A percentile compares a stretch with the other conserved stretches of the same genome.
Conservation (phyloP, 805 yeast genomes). For the Schizosaccharomyces lindneri region DNA sequence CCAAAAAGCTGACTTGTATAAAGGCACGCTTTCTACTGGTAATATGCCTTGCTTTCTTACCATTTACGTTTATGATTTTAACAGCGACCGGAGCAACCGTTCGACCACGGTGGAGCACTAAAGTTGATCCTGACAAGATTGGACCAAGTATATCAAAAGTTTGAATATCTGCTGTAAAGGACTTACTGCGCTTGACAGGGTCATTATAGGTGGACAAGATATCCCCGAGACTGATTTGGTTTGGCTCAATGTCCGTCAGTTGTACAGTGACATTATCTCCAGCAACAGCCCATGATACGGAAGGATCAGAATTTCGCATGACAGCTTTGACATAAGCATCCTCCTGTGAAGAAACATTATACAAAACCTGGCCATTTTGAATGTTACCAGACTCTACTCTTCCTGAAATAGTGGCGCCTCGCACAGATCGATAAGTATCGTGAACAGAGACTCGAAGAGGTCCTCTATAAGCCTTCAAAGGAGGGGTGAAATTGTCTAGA, state of each 20-base stretch:
- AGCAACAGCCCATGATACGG: conserved; percentile 20
- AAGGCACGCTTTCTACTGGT: conserved; percentile 19
- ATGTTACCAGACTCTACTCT: conserved; percentile 42
- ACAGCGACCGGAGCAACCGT: conserved; percentile 47
- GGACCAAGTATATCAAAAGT: conserved; percentile 52
- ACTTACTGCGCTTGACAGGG: conserved; percentile 23
- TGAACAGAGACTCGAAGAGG: conserved; percentile 35
- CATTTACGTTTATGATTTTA: conserved; percentile 19
- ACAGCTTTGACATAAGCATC: conserved; percentile 11
- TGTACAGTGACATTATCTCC: conserved; percentile 32
- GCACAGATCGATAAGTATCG: conserved; percentile 31
- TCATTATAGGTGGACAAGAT: conserved; percentile 27
- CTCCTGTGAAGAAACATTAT: conserved; percentile 26
- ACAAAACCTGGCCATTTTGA: conserved; percentile 44
- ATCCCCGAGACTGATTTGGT: conserved; percentile 31
- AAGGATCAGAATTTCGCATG: conserved; percentile 10
- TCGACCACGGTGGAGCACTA: conserved; percentile 55
- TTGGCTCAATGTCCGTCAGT: conserved; percentile 13
- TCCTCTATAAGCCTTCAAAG: conserved; percentile 11
- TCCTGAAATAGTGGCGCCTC: conserved; percentile 30
- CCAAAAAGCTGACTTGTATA: conserved; percentile 28
- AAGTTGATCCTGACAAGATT: conserved; percentile 51
- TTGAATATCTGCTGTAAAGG: conserved; percentile 29
- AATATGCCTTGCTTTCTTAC: conserved; percentile 29
- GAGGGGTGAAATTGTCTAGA: conserved; percentile 11